These are phyloP conservation scores for Botrytis byssoidea DNA, from an alignment of 2,329 filamentous ascomycete species.

Conservation along the genomic window DNA sequence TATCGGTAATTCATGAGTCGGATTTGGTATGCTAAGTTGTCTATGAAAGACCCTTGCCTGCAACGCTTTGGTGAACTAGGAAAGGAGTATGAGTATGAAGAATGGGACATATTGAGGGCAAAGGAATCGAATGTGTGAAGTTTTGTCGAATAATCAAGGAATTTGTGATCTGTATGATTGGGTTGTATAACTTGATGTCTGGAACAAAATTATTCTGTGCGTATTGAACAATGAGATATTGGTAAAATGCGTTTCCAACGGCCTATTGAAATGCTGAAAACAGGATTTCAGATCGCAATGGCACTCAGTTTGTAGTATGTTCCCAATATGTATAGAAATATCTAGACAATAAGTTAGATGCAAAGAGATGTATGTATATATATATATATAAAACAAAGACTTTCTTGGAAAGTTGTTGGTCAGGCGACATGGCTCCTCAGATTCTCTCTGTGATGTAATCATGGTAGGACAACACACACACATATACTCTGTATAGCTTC, in stretches of 20 bases:
- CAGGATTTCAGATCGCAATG: neutral
- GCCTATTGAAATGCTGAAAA: neutral
- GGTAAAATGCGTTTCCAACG: neutral
- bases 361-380: neutral
- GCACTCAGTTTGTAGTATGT: neutral
- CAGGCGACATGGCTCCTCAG: neutral
- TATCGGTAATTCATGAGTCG: slow-evolving; percentile 41
- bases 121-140: too few species aligned
- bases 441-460: neutral
- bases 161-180: neutral
- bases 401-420: neutral
- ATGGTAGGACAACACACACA: neutral
- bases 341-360: neutral
- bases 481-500: neutral
- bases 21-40: slow-evolving; percentile 13
- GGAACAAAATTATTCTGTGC: neutral
- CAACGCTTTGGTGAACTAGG: neutral
- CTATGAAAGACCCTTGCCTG: slow-evolving; percentile 1
- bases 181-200: neutral
- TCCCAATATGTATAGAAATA: neutral
- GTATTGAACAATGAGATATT: neutral
- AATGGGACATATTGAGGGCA: neutral
- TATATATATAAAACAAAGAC: neutral
- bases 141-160: too few species aligned
- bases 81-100: neutral